Base-by-base conservation (phyloP, 306 rosid species). In the Castanopsis chinensis region DNA sequence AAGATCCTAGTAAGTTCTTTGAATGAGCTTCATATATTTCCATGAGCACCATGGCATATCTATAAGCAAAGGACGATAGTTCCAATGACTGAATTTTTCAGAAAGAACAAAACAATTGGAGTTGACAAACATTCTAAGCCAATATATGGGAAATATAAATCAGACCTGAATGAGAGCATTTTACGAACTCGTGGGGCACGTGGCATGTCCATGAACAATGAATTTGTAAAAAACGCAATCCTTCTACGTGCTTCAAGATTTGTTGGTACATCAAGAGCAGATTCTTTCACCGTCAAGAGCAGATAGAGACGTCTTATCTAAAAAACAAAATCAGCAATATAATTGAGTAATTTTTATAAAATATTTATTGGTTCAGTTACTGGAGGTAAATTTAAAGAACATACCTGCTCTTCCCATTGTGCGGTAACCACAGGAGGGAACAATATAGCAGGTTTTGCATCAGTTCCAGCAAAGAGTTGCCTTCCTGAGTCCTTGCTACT, bases 161-260 rank as follows among this genome's bases (percentile, higher is more conserved):
- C 84, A 65, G 27, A 92, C 97, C 99, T 92, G 84, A 95, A 95
- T 13, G 99, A 93, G 68, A 93, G 90, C 99, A 95, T 95, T 86
- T 95, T 91, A 74, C 99, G 96, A 75, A 93, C 99, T 75, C 90
- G 84, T 56, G 99, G 99, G 79, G 99, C 99, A 75, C 93, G 96
- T 14, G 99, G 98, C 98, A 95, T 95, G 54, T 95, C 90, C 99
- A 95, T 93, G 89, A 93, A 95, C 87, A 95, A 78, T 1, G 99
- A 95, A 85, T 95, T 95, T 81, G 99, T 78, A 67, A 95, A 95
- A 80, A 95, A 95, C 52, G 96, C 81, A 85, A 95, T 95, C 84
- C 99, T 90, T 86, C 99, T 86, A 53, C 97, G 96, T 65, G 99
- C 99, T 88, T 95, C 99, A 80, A 95, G 98, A 80, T 95, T 95